Base-by-base conservation (phyloP, 106 monocot species). In the Triglochin maritima region DNA sequence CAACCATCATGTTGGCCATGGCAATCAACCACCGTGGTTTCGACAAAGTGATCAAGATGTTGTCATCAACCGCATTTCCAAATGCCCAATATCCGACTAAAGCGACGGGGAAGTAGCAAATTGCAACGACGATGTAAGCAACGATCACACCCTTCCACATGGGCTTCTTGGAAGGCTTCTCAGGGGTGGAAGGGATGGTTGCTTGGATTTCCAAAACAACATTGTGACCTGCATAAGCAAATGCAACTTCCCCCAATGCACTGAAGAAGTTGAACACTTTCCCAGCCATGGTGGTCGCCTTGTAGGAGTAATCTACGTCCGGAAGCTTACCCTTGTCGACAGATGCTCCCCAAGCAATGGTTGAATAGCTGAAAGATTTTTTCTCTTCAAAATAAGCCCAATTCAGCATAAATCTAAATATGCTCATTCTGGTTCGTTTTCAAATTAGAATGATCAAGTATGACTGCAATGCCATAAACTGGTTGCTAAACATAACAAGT, bases 121-220 rank as follows among this genome's bases (percentile, higher is more conserved):
- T 46, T 3, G 66, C 66, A 12, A 74, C 74, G 42, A 74, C 58
- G 42, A 67, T 57, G 59, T 74, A 74, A 8, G 74, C 74, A 12
- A 74, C 66, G 5, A 74, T 44, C 11, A 74, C 74, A 17, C 74
- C 74, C 65, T 50, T 66, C 66, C 66, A 74, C 74, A 74, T 74
- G 11, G 74, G 74, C 65, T 52, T 67, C 74, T 74, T 74, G 5
- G 74, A 74, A 10, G 74, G 74, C 56, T 59, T 67, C 58, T 74
- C 74, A 45, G 74, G 74, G 5, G 74, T 74, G 12, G 74, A 74
- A 2, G 74, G 74, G 3, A 74, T 74, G 9, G 74, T 74, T 6
- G 74, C 74, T 59, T 74, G 74, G 57, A 74, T 74, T 66, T 74
- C 74, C 58, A 74, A 49, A 4, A 74, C 74, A 47, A 74, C 74